Conservation (phyloP, 2,329 filamentous ascomycete species). For the Magnaporthiopsis incrustans region DNA sequence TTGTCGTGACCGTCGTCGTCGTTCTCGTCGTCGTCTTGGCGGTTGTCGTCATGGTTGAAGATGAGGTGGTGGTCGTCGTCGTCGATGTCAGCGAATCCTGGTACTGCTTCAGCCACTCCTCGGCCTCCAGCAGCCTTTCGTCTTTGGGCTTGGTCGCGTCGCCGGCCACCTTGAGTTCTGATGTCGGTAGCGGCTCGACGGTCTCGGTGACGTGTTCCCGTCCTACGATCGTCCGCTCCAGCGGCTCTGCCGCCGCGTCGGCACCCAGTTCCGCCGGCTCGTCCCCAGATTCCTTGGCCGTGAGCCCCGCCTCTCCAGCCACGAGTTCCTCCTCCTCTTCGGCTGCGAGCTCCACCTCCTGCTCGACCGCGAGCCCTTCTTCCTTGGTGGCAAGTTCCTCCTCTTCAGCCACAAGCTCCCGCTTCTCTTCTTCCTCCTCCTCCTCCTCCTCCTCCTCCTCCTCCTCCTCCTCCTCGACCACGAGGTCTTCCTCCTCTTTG, state of each 20-base stretch:
- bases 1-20: conserved; percentile 5
- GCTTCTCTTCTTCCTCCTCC: too few species aligned
- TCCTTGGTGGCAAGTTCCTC: not conserved
- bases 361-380: too few species aligned
- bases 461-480: too few species aligned
- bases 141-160: conserved; percentile 21
- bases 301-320: too few species aligned
- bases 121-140: conserved; percentile 34
- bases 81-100: conserved; percentile 13
- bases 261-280: conserved; percentile 8
- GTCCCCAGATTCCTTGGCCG: conserved; percentile 11
- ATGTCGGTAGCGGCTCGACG: conserved; percentile 6
- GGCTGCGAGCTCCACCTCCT: too few species aligned
- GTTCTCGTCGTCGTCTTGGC: conserved; percentile 2
- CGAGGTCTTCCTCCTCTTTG: too few species aligned
- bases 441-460: conserved; percentile 9
- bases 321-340: too few species aligned
- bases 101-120: conserved; percentile 29
- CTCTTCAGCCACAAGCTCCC: conserved; percentile 7
- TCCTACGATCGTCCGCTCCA: conserved; percentile 11
- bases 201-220: conserved; percentile 16
- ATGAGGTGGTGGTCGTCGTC: not conserved
- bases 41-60: not conserved
- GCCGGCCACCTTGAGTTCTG: conserved; percentile 3
- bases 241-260: not conserved